These are phyloP conservation scores for Candida alai DNA, from an alignment of 805 yeast genomes.

Conservation along the genomic window DNA sequence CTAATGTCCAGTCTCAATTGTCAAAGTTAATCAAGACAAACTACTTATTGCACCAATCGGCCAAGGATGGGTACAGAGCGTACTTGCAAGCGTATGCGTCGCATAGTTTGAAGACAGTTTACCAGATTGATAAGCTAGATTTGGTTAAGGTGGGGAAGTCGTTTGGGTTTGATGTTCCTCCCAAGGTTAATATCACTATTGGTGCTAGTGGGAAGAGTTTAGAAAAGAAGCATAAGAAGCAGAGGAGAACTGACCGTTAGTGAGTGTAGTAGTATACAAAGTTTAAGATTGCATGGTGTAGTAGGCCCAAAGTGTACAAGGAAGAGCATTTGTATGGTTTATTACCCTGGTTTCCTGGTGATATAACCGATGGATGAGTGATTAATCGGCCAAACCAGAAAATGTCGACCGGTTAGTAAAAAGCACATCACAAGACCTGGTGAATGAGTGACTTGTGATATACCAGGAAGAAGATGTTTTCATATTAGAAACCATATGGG, in stretches of 20 bases:
- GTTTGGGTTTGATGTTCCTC: slow-evolving; percentile 93
- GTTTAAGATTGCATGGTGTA: too few species aligned
- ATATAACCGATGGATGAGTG: too few species aligned
- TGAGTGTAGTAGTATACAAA: too few species aligned
- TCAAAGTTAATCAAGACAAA: slow-evolving; percentile 88
- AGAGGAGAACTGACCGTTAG: slow-evolving; percentile 21
- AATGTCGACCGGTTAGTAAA: too few species aligned
- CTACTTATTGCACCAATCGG: slow-evolving; percentile 91
- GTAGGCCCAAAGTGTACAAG: too few species aligned
- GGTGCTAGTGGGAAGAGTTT: slow-evolving; percentile 82
- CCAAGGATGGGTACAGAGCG: slow-evolving; percentile 96
- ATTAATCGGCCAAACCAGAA: too few species aligned
- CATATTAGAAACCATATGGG: too few species aligned
- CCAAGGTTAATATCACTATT: slow-evolving; percentile 92
- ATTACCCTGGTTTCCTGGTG: too few species aligned
- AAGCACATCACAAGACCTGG: too few species aligned
- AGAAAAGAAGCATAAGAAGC: slow-evolving; percentile 46
- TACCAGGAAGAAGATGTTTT: too few species aligned
- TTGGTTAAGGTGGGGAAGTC: slow-evolving; percentile 92
- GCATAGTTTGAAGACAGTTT: slow-evolving; percentile 93
- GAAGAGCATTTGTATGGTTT: too few species aligned
- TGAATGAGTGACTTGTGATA: too few species aligned
- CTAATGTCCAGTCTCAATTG: slow-evolving; percentile 91
- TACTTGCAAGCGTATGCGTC: slow-evolving; percentile 97
- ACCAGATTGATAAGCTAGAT: slow-evolving; percentile 93